Evolutionary conservation across 2,329 filamentous ascomycete species (phyloP).

Genomic region (Amauroascus verrucosus): DNA sequence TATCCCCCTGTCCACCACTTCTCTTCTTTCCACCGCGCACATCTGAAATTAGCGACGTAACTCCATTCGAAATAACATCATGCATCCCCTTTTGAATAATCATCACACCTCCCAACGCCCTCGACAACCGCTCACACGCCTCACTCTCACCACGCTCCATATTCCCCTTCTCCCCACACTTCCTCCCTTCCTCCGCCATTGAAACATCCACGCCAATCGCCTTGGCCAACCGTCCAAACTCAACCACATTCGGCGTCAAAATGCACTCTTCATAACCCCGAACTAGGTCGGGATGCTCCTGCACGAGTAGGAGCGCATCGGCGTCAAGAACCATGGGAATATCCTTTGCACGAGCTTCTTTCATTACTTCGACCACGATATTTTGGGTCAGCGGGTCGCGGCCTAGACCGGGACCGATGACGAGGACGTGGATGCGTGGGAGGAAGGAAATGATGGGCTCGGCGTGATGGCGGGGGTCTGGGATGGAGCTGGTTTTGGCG

Average conservation of each 20-base stretch:
- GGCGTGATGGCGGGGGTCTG: conserved; percentile 49
- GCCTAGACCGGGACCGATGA: conserved; percentile 85
- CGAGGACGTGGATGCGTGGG: conserved; percentile 76
- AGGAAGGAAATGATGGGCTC: conserved; percentile 67
- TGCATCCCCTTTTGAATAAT: conserved; percentile 78
- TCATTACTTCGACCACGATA: conserved; percentile 68
- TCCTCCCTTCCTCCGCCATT: conserved; percentile 34
- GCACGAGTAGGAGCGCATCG: conserved; percentile 72
- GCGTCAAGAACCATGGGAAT: conserved; percentile 86
- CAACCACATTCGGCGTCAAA: conserved; percentile 87
- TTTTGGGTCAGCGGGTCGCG: conserved; percentile 84
- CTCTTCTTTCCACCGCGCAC: conserved; percentile 75
- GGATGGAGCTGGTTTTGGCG: conserved; percentile 36
- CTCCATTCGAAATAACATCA: conserved; percentile 76
- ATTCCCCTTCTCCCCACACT: conserved; percentile 25
- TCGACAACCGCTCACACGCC: conserved; percentile 60
- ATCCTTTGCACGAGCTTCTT: conserved; percentile 57
- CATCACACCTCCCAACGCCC: conserved; percentile 73
- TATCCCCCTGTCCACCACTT: conserved; percentile 91
- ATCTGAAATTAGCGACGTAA: conserved; percentile 64
- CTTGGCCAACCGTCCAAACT: conserved; percentile 75
- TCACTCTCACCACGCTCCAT: conserved; percentile 27
- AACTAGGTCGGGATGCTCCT: conserved; percentile 64
- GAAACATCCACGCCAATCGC: conserved; percentile 56
- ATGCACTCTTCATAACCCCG: conserved; percentile 74